Evolutionary conservation across 177 flowering plant species (phyloP), one percentile per base, ranked within the genome.

Genomic region (Vitis hybrid): DNA sequence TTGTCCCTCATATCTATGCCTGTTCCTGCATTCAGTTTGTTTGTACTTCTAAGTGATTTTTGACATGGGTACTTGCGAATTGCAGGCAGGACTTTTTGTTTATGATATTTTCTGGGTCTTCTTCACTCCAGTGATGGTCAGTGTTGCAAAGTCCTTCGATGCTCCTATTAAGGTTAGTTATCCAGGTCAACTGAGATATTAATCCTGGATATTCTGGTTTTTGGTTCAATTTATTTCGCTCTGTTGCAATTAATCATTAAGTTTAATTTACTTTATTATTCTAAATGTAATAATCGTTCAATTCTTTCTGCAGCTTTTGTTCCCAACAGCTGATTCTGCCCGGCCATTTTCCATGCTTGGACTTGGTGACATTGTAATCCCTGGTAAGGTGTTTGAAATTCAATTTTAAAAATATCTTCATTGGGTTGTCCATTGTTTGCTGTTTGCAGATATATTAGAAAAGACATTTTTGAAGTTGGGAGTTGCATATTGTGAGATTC

Each of bases 21-120:
- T 3, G 63, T 35, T 73, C 15, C 13, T 57, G 12, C 13, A 13
- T 15, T 60, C 5, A 51, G 50, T 52, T 21, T 54, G 6, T 18
- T 4, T n/a, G 52, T 17, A 2, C 19, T 9, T 32, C 27, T 62
- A 18, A 52, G 30, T 70, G 24, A 19, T 57, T 19, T 48, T 52
- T 32, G 67, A n/a, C 17, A 19, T 64, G 6, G 46, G 46, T 40
- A 24, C 19, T 46, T 55, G 15, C 40, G 14, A 63, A 72, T 57
- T 83, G 64, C 88, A 95, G 99, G 90, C 87, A 80, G 99, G 99
- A 56, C 92, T 95, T 72, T 95, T 96, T 80, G 81, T 96, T 15
- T 96, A 96, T 75, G 99, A 96, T 81, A 94, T 96, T 55, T 96
- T 96, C 80, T 94, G 99, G 98, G 99, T 96, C 60, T 96, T 96